A percentile compares a stretch with the other conserved stretches of the same genome.
phyloP scores from a whole-genome alignment of 1,139 yeast genomes.

The Diutina scorzettiae region DNA sequence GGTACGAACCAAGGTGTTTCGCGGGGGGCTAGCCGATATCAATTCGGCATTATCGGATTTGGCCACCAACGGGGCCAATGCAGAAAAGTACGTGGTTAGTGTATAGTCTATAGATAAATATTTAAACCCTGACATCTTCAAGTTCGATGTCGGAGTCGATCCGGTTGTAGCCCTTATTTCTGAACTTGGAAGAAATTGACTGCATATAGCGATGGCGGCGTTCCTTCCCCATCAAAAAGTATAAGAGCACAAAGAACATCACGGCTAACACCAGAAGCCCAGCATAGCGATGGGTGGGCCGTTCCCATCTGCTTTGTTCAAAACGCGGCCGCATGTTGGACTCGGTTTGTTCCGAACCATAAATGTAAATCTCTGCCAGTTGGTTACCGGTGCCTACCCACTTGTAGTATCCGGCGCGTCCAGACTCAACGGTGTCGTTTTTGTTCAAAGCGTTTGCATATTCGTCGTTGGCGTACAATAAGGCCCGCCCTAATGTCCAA shows the following conservation, averaged over 20 bases:
- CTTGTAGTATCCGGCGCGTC: not conserved
- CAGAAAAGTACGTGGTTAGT: slow-evolving; percentile 31
- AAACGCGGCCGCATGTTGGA: not conserved
- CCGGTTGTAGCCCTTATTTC: not conserved
- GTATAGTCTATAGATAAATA: too few relatives aligned
- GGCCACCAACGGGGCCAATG: slow-evolving; percentile 28
- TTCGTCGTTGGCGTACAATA: slow-evolving; percentile 45
- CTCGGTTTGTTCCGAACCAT: not conserved
- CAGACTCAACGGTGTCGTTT: not conserved
- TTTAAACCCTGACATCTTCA: too few relatives aligned
- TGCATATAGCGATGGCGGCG: not conserved
- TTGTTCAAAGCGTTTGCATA: slow-evolving; percentile 12
- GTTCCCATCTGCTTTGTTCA: slow-evolving; percentile 1
- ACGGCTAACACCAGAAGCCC: slow-evolving; percentile 1
- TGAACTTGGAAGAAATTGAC: not conserved
- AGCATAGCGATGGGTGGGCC: not conserved
- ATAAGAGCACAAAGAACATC: not conserved
- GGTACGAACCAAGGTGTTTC: slow-evolving; percentile 21
- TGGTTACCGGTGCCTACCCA: not conserved
- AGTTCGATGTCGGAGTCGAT: not conserved
- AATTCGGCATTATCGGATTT: slow-evolving; percentile 23
- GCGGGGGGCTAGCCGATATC: slow-evolving; percentile 23
- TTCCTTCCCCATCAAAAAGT: not conserved
- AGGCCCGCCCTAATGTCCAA: slow-evolving; percentile 79
- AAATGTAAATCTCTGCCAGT: not conserved